A percentile compares a stretch with the other conserved stretches of the same genome.
phyloP scores from a whole-genome alignment of 306 rosid genomes.

The Hippophae tibetana region DNA sequence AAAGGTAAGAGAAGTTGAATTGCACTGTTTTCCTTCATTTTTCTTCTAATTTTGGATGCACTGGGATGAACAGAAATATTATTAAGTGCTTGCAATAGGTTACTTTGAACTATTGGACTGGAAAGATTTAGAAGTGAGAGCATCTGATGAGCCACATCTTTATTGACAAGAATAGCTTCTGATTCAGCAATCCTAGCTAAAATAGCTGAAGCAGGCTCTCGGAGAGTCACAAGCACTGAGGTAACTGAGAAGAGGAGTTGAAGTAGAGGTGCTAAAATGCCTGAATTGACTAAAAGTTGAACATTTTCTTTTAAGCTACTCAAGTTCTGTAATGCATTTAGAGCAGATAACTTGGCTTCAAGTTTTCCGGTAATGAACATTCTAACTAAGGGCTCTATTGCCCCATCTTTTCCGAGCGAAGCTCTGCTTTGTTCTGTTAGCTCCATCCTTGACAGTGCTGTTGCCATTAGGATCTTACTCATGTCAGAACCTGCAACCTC shows the following conservation, averaged over 20 bases:
- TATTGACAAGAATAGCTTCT: conserved; percentile 51
- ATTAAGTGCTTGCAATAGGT: conserved; percentile 70
- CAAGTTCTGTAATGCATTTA: conserved; percentile 75
- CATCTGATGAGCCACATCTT: conserved; percentile 68
- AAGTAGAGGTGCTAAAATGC: conserved; percentile 51
- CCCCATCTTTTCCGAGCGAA: conserved; percentile 75
- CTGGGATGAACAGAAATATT: conserved; percentile 59
- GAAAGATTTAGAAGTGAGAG: conserved; percentile 79
- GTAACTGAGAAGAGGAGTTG: conserved; percentile 93
- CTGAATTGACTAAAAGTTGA: conserved; percentile 50
- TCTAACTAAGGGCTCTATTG: conserved; percentile 56
- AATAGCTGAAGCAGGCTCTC: conserved; percentile 86
- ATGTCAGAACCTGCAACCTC: conserved; percentile 72
- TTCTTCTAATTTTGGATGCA: conserved; percentile 51
- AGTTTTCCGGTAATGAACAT: conserved; percentile 73
- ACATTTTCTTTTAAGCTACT: conserved; percentile 52
- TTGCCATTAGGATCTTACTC: conserved; percentile 89
- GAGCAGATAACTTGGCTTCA: conserved; percentile 76
- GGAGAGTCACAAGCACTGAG: conserved; percentile 79
- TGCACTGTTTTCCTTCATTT: conserved; percentile 72
- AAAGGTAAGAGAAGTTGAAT: conserved; percentile 70
- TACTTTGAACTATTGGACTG: conserved; percentile 65
- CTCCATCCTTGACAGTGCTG: conserved; percentile 75
- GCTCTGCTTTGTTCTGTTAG: conserved; percentile 68
- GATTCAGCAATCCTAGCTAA: conserved; percentile 76